A percentile compares a stretch with the other conserved stretches of the same genome.
Evolutionary conservation across 1,284 basidiomycete genomes (phyloP).

Genomic region (Volvariella surrecta): DNA sequence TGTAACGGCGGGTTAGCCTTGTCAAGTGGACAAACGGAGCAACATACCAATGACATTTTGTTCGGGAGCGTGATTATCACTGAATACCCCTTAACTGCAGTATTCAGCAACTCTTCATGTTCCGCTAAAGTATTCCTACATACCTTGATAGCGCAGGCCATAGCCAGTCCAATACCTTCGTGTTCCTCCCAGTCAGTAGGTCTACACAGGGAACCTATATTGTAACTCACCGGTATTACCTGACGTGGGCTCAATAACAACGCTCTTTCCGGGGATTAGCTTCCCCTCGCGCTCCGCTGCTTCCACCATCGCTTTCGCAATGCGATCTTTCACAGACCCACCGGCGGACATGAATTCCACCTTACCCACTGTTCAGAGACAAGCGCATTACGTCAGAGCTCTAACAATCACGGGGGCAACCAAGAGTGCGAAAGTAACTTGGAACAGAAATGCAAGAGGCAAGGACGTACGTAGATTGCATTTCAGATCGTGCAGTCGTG

Average conservation of each 20-base stretch:
- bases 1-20: too few species aligned
- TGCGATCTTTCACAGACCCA: slow-evolving; percentile 93
- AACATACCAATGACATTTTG: slow-evolving; percentile 83
- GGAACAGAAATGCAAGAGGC: neutral
- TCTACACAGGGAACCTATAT: neutral
- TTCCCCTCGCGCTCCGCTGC: slow-evolving; percentile 84
- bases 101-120: slow-evolving; percentile 56
- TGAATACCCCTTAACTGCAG: slow-evolving; percentile 79
- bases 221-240: slow-evolving; percentile 81
- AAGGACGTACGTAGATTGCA: slow-evolving; percentile 82
- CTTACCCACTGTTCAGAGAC: slow-evolving; percentile 67
- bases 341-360: slow-evolving; percentile 88
- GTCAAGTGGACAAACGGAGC: slow-evolving; percentile 8
- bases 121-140: slow-evolving; percentile 9
- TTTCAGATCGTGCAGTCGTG: slow-evolving; percentile 65
- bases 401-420: neutral
- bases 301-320: slow-evolving; percentile 96
- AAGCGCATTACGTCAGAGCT: slow-evolving; percentile 7
- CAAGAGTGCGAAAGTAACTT: neutral
- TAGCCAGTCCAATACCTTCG: slow-evolving; percentile 82
- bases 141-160: slow-evolving; percentile 90
- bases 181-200: slow-evolving; percentile 6
- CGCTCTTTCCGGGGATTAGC: slow-evolving; percentile 81
- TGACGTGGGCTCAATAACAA: slow-evolving; percentile 91
- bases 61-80: slow-evolving; percentile 94